Conservation (phyloP, 257 asterid genomes). For the Solanum appendiculatum region DNA sequence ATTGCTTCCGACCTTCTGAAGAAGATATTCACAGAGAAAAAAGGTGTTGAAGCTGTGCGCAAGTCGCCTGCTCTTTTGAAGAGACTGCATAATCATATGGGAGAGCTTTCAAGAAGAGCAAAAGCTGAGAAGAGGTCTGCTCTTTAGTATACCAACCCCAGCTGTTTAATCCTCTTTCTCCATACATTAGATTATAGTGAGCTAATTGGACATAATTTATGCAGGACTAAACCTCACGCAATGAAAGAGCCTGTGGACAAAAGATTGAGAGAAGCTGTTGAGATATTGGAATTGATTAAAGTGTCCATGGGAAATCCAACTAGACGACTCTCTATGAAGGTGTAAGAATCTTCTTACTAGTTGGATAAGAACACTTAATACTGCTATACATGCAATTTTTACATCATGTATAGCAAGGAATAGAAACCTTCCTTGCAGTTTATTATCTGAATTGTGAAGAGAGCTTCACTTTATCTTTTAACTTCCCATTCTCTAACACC, state of each 20-base stretch:
- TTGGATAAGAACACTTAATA: neutral
- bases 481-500: neutral
- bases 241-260: slow-evolving; percentile 46
- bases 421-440: neutral
- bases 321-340: neutral
- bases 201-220: neutral
- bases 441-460: neutral
- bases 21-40: slow-evolving; percentile 35
- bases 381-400: neutral
- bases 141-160: neutral
- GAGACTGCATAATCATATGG: slow-evolving; percentile 61
- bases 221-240: slow-evolving; percentile 38
- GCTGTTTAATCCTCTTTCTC: neutral
- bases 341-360: neutral
- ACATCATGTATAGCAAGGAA: neutral
- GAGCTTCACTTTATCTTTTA: neutral
- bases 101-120: slow-evolving; percentile 64
- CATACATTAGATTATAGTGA: neutral
- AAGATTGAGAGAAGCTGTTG: slow-evolving; percentile 52
- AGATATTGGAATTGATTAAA: slow-evolving; percentile 40
- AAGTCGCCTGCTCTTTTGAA: slow-evolving; percentile 52
- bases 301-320: neutral
- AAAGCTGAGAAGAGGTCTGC: slow-evolving; percentile 58
- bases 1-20: slow-evolving; percentile 77
- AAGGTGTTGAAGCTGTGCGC: slow-evolving; percentile 44